Base-by-base conservation (phyloP, 257 asterid species). In the Apocynum venetum region DNA sequence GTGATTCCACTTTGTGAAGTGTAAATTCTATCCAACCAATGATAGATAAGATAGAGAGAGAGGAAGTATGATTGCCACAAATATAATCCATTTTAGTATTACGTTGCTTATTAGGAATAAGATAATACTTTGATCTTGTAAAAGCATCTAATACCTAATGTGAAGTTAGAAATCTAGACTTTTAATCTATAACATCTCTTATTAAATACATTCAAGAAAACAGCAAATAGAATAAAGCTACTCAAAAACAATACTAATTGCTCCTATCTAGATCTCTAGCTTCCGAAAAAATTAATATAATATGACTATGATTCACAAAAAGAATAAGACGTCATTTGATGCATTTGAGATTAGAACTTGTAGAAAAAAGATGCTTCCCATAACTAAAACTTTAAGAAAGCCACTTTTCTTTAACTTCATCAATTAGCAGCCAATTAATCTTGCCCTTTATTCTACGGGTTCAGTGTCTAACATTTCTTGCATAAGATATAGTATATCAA, bases 1-100 rank as follows among this genome's bases (percentile, higher is more conserved):
- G 51, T 41, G 72, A 41, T 41, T 67, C 5, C 25, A 66, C 52
- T 41, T 67, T 67, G 72, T 67, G 72, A 67, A 67, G 52, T 67
- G 72, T 67, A 19, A 43, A 67, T 52, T 41, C 19, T 67, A 43
- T 67, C 72, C 17, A 67, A 15, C 14, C 36, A 67, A 19, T 41
- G 1, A 6, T 8, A 19, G 72, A 67, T 67, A 41, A 67, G 72
- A 41, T 9, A 31, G 69, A 57, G 64, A 5, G 64, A 65, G 49
- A 40, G 49, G n/a, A 7, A 38, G 3, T 12, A 38, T 25, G 71
- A 19, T 7, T 36, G 40, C 71, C 44, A 63, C 46, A 36, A 0
- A 36, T 4, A 36, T 63, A 63, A 10, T 56, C 35, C 8, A 56
- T 17, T 17, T 56, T 56, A 53, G 25, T 17, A 15, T 5, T 13